A percentile compares a stretch with the other conserved stretches of the same genome.
Conservation (phyloP, 139 green algal species). For the Coccomyxa sp. region DNA sequence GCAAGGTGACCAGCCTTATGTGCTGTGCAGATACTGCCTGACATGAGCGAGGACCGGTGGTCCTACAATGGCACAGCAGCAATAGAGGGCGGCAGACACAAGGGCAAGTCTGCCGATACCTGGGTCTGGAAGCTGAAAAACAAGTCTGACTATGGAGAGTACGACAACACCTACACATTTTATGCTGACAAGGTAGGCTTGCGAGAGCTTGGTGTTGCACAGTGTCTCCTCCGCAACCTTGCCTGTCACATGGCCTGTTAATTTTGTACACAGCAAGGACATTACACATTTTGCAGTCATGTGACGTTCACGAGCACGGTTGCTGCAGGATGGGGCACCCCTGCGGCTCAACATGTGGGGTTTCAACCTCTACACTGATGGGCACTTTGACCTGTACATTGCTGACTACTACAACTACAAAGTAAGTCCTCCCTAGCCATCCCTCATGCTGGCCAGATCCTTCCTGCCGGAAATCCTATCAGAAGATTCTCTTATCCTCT, state of each 20-base stretch:
- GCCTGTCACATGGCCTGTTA: neutral
- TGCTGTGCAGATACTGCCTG: slow-evolving; percentile 32
- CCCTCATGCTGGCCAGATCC: neutral
- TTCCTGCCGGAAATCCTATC: neutral
- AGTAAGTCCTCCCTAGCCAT: neutral
- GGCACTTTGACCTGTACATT: slow-evolving; percentile 49
- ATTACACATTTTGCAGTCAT: neutral
- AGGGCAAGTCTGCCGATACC: slow-evolving; percentile 7
- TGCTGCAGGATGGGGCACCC: slow-evolving; percentile 21
- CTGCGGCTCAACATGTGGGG: slow-evolving; percentile 37
- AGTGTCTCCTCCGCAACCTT: no score
- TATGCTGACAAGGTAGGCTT: slow-evolving; percentile 15
- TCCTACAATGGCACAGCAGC: slow-evolving; percentile 21
- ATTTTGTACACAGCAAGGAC: neutral
- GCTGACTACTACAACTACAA: slow-evolving; percentile 27
- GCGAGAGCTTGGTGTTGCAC: neutral
- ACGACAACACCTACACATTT: slow-evolving; percentile 30
- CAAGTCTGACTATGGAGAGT: slow-evolving; percentile 11
- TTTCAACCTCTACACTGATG: slow-evolving; percentile 40
- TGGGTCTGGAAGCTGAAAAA: slow-evolving; percentile 31
- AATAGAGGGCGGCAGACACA: neutral
- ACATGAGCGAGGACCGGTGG: slow-evolving; percentile 34
- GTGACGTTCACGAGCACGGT: neutral
- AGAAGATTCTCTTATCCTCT: neutral
- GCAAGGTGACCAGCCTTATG: no score